Conservation (phyloP, 371 early-diverging fungal genomes). For the Actinomortierella wolfii region DNA sequence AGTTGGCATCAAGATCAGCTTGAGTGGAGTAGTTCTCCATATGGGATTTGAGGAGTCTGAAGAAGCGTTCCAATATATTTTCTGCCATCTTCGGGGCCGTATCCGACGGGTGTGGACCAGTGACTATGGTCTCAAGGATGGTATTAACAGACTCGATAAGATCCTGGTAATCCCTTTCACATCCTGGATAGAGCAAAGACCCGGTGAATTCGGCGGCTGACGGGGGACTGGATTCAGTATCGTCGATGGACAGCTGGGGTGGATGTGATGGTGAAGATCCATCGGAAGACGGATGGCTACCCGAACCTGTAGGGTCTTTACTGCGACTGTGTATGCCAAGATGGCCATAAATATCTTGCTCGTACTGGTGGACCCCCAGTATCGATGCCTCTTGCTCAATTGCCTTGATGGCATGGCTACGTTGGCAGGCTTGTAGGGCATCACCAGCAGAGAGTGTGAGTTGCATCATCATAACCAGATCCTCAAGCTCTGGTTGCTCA, state of each 20-base stretch:
- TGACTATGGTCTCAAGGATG: too few relatives aligned
- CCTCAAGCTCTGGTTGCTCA: background rate
- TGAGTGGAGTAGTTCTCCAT: background rate
- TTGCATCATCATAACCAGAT: conserved; percentile 1
- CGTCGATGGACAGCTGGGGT: background rate
- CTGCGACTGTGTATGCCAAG: conserved; percentile 7
- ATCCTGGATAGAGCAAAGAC: background rate
- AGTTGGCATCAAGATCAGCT: background rate
- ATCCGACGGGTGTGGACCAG: background rate
- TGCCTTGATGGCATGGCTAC: conserved; percentile 6
- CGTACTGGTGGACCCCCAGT: conserved; percentile 7
- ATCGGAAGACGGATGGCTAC: too few relatives aligned
- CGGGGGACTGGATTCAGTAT: background rate
- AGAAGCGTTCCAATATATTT: background rate
- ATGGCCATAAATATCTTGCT: conserved; percentile 16
- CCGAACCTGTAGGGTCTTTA: conserved; percentile 13
- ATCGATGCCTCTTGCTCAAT: background rate
- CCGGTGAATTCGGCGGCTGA: conserved; percentile 1
- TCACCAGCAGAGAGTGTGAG: conserved; percentile 17
- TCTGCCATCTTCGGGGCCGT: background rate
- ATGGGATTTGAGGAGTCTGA: background rate
- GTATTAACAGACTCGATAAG: background rate
- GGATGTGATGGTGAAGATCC: background rate
- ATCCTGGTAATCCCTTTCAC: background rate
- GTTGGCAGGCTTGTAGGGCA: conserved; percentile 23